phyloP scores from a whole-genome alignment of 352 stramenopile species.

The Globisporangium splendens region DNA sequence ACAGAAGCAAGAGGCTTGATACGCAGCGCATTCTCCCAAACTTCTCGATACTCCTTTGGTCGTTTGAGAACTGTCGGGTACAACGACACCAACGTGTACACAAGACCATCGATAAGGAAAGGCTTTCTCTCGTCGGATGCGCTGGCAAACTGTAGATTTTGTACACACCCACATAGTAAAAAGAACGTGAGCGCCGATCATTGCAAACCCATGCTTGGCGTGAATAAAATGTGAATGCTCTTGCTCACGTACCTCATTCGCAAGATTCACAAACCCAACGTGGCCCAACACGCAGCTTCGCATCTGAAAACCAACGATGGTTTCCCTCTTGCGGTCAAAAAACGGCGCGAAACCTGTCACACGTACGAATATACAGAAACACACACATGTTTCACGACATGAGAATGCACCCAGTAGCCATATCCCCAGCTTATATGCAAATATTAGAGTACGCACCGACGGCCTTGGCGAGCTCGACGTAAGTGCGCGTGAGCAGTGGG shows the following conservation, averaged over 20 bases:
- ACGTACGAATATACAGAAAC: neutral
- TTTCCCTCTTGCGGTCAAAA: slow-evolving; percentile 52
- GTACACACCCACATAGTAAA: neutral
- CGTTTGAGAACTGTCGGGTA: slow-evolving; percentile 49
- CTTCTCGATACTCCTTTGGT: slow-evolving; percentile 33
- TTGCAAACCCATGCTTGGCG: too few species aligned
- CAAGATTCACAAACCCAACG: slow-evolving; percentile 38
- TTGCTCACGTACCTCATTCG: slow-evolving; percentile 38
- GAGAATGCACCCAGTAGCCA: neutral
- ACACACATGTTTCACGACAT: neutral
- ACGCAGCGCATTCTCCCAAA: slow-evolving; percentile 44
- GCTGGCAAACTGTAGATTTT: slow-evolving; percentile 24
- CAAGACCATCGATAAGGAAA: slow-evolving; percentile 50
- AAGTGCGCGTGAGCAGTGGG: slow-evolving; percentile 28
- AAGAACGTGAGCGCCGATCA: neutral
- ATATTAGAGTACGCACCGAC: slow-evolving; percentile 18
- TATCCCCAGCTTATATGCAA: too few species aligned
- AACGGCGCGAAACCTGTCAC: slow-evolving; percentile 32
- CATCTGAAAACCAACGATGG: slow-evolving; percentile 23
- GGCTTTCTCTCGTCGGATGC: slow-evolving; percentile 33
- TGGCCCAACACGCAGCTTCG: slow-evolving; percentile 44
- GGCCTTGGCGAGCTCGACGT: slow-evolving; percentile 31
- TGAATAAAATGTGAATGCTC: too few species aligned
- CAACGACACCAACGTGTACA: slow-evolving; percentile 43
- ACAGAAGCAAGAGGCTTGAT: neutral